Percentiles rank a stretch among this genome's conserved stretches.
These are phyloP conservation scores for Aspergillus sp. DNA, from an alignment of 2,329 filamentous ascomycete genomes.

Conservation along the genomic window DNA sequence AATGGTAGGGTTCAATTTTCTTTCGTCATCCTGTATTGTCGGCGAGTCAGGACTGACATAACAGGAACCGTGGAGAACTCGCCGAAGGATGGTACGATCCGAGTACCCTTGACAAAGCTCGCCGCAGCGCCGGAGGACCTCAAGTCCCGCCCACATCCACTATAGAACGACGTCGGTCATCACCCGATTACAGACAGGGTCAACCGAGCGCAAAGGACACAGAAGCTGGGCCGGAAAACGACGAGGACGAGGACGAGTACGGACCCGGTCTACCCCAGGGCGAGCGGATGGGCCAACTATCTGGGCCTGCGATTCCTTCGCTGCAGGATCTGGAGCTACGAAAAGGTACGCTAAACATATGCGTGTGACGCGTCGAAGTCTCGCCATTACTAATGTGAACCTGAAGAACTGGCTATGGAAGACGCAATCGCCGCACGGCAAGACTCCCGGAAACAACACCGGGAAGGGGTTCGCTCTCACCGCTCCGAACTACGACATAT, in stretches of 20 bases:
- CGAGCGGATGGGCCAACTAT: conserved; percentile 10
- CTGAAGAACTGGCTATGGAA: conserved; percentile 29
- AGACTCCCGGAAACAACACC: conserved; percentile 31
- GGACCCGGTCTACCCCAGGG: conserved; percentile 50
- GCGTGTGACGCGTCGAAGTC: background rate
- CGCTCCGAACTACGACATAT: conserved; percentile 31
- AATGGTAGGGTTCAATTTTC: conserved; percentile 62
- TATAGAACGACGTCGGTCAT: conserved; percentile 10
- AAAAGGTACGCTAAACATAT: conserved; percentile 29
- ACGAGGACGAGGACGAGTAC: conserved; percentile 56
- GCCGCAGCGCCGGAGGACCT: conserved; percentile 25
- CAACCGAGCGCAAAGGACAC: conserved; percentile 1
- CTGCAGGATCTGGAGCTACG: conserved; percentile 68
- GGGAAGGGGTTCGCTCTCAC: conserved; percentile 53
- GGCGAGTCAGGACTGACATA: conserved; percentile 42
- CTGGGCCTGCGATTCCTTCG: conserved; percentile 65
- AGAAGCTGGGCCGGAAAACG: conserved; percentile 21
- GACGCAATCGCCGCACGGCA: conserved; percentile 27
- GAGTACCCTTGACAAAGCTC: conserved; percentile 59
- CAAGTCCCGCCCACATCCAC: background rate
- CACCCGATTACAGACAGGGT: conserved; percentile 23
- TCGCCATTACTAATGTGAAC: background rate
- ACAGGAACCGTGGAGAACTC: conserved; percentile 78
- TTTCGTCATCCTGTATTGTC: background rate
- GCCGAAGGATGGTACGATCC: conserved; percentile 94